Conservation (phyloP, 129 eudicot genomes). For the Calendula officinalis region DNA sequence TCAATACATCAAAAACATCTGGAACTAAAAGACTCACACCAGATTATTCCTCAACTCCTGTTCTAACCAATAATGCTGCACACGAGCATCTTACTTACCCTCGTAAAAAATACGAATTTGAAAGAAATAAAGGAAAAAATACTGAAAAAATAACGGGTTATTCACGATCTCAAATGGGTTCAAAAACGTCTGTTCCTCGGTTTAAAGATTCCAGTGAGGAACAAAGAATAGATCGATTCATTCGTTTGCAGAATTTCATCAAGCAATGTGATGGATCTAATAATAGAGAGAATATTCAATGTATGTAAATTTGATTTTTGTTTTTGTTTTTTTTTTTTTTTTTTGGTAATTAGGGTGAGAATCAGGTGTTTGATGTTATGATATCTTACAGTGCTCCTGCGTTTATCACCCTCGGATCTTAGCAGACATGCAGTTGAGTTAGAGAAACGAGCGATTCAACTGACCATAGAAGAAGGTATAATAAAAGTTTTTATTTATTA, state of each 20-base stretch:
- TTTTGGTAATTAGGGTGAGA: background rate
- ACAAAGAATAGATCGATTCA: conserved; percentile 50
- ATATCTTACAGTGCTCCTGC: conserved; percentile 47
- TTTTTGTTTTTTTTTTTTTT: background rate
- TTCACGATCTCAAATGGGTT: background rate
- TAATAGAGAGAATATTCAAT: conserved; percentile 43
- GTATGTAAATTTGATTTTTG: conserved; percentile 29
- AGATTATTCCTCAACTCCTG: conserved; percentile 43
- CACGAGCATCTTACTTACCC: conserved; percentile 47
- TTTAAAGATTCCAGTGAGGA: conserved; percentile 36
- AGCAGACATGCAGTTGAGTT: conserved; percentile 68
- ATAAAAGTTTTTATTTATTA: no score
- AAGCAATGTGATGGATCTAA: conserved; percentile 62
- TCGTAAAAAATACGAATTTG: conserved; percentile 51
- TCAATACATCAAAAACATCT: conserved; percentile 47
- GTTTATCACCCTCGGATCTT: conserved; percentile 65
- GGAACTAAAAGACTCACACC: conserved; percentile 62
- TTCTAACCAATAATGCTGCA: conserved; percentile 36
- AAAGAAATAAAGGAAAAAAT: conserved; percentile 42
- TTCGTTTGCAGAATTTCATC: conserved; percentile 60
- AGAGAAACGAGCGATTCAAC: conserved; percentile 70
- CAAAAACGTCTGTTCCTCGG: conserved; percentile 33
- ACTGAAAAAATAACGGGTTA: conserved; percentile 16
- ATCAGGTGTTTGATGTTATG: conserved; percentile 13
- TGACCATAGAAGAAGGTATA: conserved; percentile 79